Conservation (phyloP, 176 grass and related monocot genomes). For the Carex scoparia region DNA sequence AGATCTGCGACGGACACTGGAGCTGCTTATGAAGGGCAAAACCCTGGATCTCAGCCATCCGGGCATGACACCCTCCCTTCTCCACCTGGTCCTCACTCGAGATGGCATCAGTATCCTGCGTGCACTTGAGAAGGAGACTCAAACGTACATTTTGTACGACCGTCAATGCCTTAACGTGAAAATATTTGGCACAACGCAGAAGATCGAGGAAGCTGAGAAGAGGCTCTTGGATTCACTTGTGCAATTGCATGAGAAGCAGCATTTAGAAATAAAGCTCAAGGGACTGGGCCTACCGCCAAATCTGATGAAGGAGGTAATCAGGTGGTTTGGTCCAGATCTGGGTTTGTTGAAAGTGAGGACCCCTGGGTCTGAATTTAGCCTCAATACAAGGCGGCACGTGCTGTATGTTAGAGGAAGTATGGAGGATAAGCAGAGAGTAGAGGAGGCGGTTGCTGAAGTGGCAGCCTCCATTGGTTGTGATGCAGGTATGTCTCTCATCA, state of each 20-base stretch:
- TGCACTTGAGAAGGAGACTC: slow-evolving; percentile 61
- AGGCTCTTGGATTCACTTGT: slow-evolving; percentile 57
- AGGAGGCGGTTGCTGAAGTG: slow-evolving; percentile 53
- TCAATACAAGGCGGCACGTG: slow-evolving; percentile 47
- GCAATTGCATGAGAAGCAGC: slow-evolving; percentile 49
- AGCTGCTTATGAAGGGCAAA: slow-evolving; percentile 80
- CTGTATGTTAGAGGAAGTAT: slow-evolving; percentile 69
- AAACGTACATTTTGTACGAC: slow-evolving; percentile 70
- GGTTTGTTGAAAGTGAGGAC: slow-evolving; percentile 55
- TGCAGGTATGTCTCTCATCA: background rate
- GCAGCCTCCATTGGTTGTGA: slow-evolving; percentile 21
- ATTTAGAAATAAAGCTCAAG: slow-evolving; percentile 50
- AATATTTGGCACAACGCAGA: slow-evolving; percentile 50
- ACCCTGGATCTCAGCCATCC: slow-evolving; percentile 49
- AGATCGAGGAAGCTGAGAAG: slow-evolving; percentile 47
- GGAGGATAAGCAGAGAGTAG: slow-evolving; percentile 54
- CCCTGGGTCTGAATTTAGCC: slow-evolving; percentile 39
- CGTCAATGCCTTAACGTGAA: slow-evolving; percentile 65
- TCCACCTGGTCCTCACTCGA: slow-evolving; percentile 61
- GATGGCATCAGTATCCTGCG: slow-evolving; percentile 59
- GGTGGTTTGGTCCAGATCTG: slow-evolving; percentile 68
- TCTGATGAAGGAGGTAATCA: slow-evolving; percentile 78
- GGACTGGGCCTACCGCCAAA: slow-evolving; percentile 48
- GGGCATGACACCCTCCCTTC: slow-evolving; percentile 40
- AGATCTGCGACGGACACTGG: slow-evolving; percentile 73